These are phyloP conservation scores for Stipa capillata DNA, from an alignment of 176 grass and related monocot species.

Conservation along the genomic window DNA sequence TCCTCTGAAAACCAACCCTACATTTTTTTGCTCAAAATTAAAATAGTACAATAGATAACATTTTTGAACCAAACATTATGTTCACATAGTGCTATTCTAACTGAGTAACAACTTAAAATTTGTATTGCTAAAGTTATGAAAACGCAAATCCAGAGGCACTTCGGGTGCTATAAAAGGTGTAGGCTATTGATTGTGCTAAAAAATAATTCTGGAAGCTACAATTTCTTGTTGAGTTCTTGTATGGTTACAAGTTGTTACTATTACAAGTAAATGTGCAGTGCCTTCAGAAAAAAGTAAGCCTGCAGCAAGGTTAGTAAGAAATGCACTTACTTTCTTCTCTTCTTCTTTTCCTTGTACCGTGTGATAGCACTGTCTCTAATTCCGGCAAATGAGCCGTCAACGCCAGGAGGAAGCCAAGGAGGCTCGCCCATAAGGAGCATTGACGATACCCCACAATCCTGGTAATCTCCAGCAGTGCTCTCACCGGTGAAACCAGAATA, in stretches of 20 bases:
- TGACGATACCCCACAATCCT: conserved; percentile 78
- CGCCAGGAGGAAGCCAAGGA: conserved; percentile 52
- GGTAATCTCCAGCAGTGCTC: conserved; percentile 73
- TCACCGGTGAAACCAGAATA: conserved; percentile 95
- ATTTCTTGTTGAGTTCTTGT: not conserved
- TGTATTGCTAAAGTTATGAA: not conserved
- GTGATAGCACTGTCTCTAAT: conserved; percentile 78
- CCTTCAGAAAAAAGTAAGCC: not conserved
- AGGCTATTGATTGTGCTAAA: not conserved
- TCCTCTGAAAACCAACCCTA: not conserved
- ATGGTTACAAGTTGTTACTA: no score
- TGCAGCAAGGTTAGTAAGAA: conserved; percentile 1
- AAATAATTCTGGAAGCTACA: not conserved
- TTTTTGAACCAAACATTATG: not conserved
- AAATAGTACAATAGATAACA: not conserved
- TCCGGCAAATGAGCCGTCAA: conserved; percentile 45
- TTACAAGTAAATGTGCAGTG: not conserved
- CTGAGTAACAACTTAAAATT: no score
- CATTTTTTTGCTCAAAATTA: no score
- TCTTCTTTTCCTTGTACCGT: conserved; percentile 98
- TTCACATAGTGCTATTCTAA: no score
- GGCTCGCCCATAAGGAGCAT: conserved; percentile 73
- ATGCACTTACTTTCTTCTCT: conserved; percentile 80
- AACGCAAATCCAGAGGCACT: not conserved
- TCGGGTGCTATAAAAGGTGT: not conserved